Percentiles rank a stretch among this genome's conserved stretches.
These are phyloP conservation scores for Colletotrichum liriopes DNA, from an alignment of 2,329 filamentous ascomycete species.

Conservation along the genomic window DNA sequence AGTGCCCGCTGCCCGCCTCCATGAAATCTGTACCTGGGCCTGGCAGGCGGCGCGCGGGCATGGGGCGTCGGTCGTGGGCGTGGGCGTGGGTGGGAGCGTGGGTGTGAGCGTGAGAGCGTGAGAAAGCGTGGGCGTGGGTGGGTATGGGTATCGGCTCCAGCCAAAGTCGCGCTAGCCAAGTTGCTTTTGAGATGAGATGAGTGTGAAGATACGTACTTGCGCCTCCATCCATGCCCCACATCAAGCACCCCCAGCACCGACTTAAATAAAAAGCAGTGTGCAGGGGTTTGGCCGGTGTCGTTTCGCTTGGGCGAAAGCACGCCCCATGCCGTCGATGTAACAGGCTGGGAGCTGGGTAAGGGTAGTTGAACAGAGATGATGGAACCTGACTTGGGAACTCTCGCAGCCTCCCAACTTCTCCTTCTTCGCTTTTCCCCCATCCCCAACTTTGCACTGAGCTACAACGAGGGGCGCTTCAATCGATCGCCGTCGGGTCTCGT, in stretches of 20 bases:
- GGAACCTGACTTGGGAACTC: slow-evolving; percentile 40
- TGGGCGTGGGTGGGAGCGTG: slow-evolving; percentile 10
- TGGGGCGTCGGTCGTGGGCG: background rate
- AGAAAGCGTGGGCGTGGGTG: background rate
- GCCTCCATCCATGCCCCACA: slow-evolving; percentile 26
- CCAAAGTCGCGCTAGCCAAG: slow-evolving; percentile 15
- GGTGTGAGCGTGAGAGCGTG: slow-evolving; percentile 14
- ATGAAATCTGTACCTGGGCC: slow-evolving; percentile 30
- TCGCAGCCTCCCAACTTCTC: slow-evolving; percentile 57
- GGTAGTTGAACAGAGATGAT: slow-evolving; percentile 59
- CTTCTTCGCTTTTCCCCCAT: slow-evolving; percentile 53
- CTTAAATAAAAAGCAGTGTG: slow-evolving; percentile 34
- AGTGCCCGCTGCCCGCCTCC: slow-evolving; percentile 37
- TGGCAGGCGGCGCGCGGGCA: slow-evolving; percentile 13
- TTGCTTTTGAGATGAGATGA: slow-evolving; percentile 38
- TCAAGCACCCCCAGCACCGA: slow-evolving; percentile 28
- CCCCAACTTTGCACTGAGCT: slow-evolving; percentile 47
- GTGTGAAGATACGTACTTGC: slow-evolving; percentile 23
- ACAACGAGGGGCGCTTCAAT: slow-evolving; percentile 41
- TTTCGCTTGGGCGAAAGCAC: slow-evolving; percentile 34
- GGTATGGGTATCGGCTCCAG: slow-evolving; percentile 15
- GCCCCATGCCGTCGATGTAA: slow-evolving; percentile 32
- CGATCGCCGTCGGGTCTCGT: slow-evolving; percentile 41
- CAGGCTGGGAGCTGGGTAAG: slow-evolving; percentile 54
- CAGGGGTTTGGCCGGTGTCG: slow-evolving; percentile 33